A percentile compares a stretch with the other conserved stretches of the same genome.
These are phyloP conservation scores for Podospora conica DNA, from an alignment of 495 filamentous ascomycete genomes.

Conservation along the genomic window DNA sequence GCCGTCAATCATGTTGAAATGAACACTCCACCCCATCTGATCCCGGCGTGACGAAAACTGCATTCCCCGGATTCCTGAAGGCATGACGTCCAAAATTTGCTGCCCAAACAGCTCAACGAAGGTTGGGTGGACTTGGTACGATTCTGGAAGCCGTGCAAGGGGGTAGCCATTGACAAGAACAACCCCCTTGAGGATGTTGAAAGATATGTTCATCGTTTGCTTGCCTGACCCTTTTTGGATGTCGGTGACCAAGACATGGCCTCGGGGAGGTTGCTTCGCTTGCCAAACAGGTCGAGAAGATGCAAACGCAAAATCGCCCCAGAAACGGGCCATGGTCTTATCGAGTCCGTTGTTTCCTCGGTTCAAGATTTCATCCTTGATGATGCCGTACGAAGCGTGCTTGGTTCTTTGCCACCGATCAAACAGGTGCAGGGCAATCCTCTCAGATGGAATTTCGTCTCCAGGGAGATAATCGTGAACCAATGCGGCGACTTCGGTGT, in stretches of 20 bases:
- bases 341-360: not conserved
- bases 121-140: not conserved
- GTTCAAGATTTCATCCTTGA: not conserved
- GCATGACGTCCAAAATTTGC: conserved; percentile 3
- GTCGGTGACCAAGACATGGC: not conserved
- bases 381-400: not conserved
- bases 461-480: not conserved
- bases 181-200: not conserved
- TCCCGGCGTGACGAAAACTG: not conserved
- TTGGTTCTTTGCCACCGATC: not conserved
- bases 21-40: not conserved
- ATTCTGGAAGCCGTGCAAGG: not conserved
- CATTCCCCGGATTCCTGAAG: not conserved
- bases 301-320: not conserved
- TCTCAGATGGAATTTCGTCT: not conserved
- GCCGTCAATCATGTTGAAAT: not conserved
- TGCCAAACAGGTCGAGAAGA: not conserved
- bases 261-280: not conserved
- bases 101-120: not conserved
- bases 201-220: not conserved
- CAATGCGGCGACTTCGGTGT: not conserved
- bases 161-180: not conserved
- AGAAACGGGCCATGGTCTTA: not conserved
- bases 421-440: not conserved
- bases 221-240: not conserved